These are phyloP conservation scores for Fonsecaea nubica DNA, from an alignment of 2,329 filamentous ascomycete genomes.

Conservation along the genomic window DNA sequence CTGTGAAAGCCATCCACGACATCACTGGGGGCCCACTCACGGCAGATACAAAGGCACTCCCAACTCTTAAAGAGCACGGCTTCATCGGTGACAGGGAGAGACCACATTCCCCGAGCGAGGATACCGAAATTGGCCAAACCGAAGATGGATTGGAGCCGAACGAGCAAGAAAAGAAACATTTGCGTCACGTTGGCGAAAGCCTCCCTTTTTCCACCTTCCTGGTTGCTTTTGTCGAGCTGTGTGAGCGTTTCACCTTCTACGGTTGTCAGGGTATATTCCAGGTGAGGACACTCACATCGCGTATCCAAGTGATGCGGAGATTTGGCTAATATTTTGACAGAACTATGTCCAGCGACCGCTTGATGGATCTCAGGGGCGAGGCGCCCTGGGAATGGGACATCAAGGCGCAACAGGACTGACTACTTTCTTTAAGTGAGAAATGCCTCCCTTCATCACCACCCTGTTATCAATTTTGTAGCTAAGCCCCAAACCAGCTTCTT, in stretches of 20 bases:
- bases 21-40: constrained; percentile 16
- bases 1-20: constrained; percentile 9
- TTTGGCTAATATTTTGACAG: constrained; percentile 38
- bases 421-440: constrained; percentile 61
- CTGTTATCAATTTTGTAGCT: constrained; percentile 45
- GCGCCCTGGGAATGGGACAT: constrained; percentile 65
- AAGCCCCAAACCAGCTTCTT: constrained; percentile 62
- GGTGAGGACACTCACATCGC: constrained; percentile 56
- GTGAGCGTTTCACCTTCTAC: constrained; percentile 35
- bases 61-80: constrained; percentile 60
- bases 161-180: constrained; percentile 15
- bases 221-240: constrained; percentile 33
- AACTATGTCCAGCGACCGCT: constrained; percentile 59
- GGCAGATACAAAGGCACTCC: constrained; percentile 11
- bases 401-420: constrained; percentile 59
- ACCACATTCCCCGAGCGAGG: constrained; percentile 45
- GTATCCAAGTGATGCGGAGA: neutral
- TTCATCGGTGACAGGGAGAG: constrained; percentile 57
- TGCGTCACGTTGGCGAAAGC: constrained; percentile 27
- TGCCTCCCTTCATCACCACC: constrained; percentile 48
- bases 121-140: constrained; percentile 17
- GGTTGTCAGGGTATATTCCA: constrained; percentile 63
- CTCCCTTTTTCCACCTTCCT: constrained; percentile 27
- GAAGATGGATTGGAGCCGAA: constrained; percentile 21
- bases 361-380: constrained; percentile 49